Base-by-base conservation (phyloP, 2,329 filamentous ascomycete genomes). In the Ceratocystis smalleyi region DNA sequence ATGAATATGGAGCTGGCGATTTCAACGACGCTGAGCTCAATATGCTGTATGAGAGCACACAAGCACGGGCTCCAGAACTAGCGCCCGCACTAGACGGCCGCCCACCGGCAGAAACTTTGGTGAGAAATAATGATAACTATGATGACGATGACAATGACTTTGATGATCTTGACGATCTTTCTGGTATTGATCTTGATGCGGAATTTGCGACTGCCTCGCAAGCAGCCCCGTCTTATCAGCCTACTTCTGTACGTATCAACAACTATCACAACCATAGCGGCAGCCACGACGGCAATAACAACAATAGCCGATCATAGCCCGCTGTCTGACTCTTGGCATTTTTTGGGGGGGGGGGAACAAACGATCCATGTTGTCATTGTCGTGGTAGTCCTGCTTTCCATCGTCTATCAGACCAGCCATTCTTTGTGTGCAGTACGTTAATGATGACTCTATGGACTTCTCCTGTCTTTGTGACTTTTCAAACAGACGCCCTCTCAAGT, bases 21-120 rank as follows among this genome's bases (percentile, higher is more conserved):
- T 78, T 83, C 65, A 82, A 86, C 69, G 83, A 86, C 54, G 82
- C 84, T 62, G 75, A 79, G 0, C 75, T 86, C 5, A 75, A 49
- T 10, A 32, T 43, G 30, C 7, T 40, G 22, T 63, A 43, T 57
- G 77, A 76, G 1, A 78, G 70, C 51, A 70, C 65, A 27, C 65
- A 66, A n/a, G 49, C 78, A 8, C 70, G 70, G 49, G 68, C 71
- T 47, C 70, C 69, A 35, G 45, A 59, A n/a, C 27, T 19, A 19
- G 51, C 30, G 68, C 62, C 19, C 17, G 22, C 24, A 24, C 43
- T 27, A 5, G 8, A 45, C 27, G 51, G 43, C 19, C 43, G 17
- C n/a, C 24, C 55, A 3, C 47, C 15, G 8, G 35, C 35, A 1
- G 45, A 49, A n/a, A 19, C 47, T 24, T 32, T 10, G 22, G 27